phyloP scores from a whole-genome alignment of 1,284 basidiomycete species.

The Pisolithus thermaeus region DNA sequence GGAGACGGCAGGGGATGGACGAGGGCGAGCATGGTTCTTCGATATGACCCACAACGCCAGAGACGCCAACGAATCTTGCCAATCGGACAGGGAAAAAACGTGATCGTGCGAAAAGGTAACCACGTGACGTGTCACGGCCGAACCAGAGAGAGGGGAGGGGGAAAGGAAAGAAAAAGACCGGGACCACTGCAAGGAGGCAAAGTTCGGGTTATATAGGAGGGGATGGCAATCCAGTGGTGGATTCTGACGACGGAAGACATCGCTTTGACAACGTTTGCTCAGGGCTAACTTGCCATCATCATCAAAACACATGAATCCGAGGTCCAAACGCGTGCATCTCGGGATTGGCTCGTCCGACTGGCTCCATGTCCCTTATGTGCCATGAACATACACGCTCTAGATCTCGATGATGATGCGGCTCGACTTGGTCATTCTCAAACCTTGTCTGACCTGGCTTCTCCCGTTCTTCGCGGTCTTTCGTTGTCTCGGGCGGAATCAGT shows the following conservation, averaged over 20 bases:
- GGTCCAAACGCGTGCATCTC: not conserved
- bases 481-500: not conserved
- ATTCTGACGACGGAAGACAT: not conserved
- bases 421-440: not conserved
- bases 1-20: slow-evolving; percentile 31
- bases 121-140: no score
- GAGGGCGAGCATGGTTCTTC: slow-evolving; percentile 35
- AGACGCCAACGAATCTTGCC: slow-evolving; percentile 7
- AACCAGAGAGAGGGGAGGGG: no score
- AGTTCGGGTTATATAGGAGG: no score
- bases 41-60: not conserved
- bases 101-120: not conserved
- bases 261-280: not conserved
- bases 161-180: no score
- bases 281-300: not conserved
- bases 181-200: no score
- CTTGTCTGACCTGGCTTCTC: not conserved
- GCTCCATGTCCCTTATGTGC: not conserved
- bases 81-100: not conserved
- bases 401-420: not conserved
- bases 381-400: not conserved
- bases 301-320: not conserved
- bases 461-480: not conserved
- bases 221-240: no score
- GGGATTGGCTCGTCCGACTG: not conserved